These are phyloP conservation scores for Phytophthora citrophthora DNA, from an alignment of 352 stramenopile genomes.

Conservation along the genomic window DNA sequence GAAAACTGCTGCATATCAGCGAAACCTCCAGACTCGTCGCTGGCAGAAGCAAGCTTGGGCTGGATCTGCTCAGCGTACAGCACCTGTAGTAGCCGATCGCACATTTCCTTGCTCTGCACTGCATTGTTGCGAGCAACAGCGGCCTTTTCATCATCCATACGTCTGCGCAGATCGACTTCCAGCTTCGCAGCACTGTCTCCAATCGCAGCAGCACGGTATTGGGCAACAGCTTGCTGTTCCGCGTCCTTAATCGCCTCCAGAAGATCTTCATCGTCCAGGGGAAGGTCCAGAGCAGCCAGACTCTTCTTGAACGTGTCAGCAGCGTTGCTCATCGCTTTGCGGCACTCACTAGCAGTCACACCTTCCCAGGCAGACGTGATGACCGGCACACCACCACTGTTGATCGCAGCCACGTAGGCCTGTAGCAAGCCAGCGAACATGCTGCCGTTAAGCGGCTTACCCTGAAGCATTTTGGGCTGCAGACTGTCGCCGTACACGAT, in stretches of 20 bases:
- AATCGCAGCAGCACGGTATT: constrained; percentile 72
- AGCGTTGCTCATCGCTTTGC: constrained; percentile 70
- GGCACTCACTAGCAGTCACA: constrained; percentile 81
- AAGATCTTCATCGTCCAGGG: constrained; percentile 77
- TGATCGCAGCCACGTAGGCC: constrained; percentile 86
- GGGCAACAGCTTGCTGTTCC: constrained; percentile 53
- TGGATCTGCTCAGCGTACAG: constrained; percentile 86
- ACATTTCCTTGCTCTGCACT: constrained; percentile 76
- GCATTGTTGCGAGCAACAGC: constrained; percentile 52
- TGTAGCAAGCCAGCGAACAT: constrained; percentile 88
- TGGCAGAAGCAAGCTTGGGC: constrained; percentile 64
- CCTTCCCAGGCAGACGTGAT: constrained; percentile 90
- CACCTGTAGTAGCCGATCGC: constrained; percentile 78
- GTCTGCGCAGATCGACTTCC: constrained; percentile 65
- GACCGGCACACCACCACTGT: constrained; percentile 87
- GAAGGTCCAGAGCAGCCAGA: constrained; percentile 64
- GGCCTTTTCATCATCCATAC: constrained; percentile 76
- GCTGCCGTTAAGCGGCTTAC: constrained; percentile 78
- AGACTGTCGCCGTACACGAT: constrained; percentile 76
- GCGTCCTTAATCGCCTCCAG: constrained; percentile 58
- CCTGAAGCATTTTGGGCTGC: constrained; percentile 85
- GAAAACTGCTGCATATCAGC: constrained; percentile 85
- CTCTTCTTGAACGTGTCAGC: constrained; percentile 71
- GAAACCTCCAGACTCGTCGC: constrained; percentile 57
- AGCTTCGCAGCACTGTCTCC: constrained; percentile 72